Evolutionary conservation across 805 yeast species (phyloP), one percentile per base, ranked within the genome.

Genomic region (Kuraishia molischiana): DNA sequence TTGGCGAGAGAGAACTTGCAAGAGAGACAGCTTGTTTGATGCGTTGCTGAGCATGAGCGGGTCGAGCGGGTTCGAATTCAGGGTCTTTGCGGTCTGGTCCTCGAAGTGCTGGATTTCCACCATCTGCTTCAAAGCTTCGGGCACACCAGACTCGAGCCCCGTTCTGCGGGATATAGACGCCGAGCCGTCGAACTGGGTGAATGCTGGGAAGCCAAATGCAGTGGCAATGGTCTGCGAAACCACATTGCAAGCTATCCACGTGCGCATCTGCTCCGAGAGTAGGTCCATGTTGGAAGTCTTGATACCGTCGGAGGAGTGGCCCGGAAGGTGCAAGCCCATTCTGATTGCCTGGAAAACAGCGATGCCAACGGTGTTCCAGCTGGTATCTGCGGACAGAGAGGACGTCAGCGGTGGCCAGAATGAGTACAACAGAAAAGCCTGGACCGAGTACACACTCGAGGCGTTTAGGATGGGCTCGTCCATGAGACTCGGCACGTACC

Each of bases 321-420:
- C 90, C 0, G 87, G 92, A 18, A 87, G 72, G 51, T 92, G 95
- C 20, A 92, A 64, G 0, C 98, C 97, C 13, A 90, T 83, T 38
- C 97, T 64, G 24, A 89, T 81, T 0, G 97, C 97, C 52, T 86
- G 95, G 58, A 85, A 85, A 49, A 87, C 67, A 4, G 97, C 97
- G 34, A 85, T 79, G 0, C 97, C 97, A 18, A 86, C 80, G 1
- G 97, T 85, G 53, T 84, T 85, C 95, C 97, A 90, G 3, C 95
- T 82, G 5, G 95, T 82, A 53, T 92, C 97, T 0, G 97, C 95
- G 57, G 94, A 84, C 34, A 92, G 67, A 0, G 97, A 87, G 0
- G 97, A 86, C 0, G 96, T 85, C 29, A 89, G 69, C 3, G 97
- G 96, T 0, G 97, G 97, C 98, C 97, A 90, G 54, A 81, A 77